Evolutionary conservation across 2,329 filamentous ascomycete species (phyloP), one percentile per base, ranked within the genome.

Genomic region (Xylaria sp.): DNA sequence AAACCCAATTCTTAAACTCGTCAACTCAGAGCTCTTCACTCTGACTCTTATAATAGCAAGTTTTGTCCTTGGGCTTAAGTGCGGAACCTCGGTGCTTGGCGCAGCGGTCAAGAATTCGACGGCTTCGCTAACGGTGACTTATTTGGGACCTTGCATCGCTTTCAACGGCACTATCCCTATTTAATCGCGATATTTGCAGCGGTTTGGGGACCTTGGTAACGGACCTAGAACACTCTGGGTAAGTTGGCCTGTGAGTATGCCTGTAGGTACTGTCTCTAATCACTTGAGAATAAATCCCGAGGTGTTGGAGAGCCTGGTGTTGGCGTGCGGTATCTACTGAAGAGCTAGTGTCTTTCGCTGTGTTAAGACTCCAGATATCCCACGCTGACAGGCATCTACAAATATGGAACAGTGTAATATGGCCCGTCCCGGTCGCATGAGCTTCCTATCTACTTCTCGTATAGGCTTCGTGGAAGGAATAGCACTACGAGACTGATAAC

Each of bases 11-110:
- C 25, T 4, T 23, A 23, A 7, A 15, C 7, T 5, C 5, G 2
- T 23, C 13, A 21, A 13, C n/a, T 33, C 21, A 2, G 2, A 17
- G 9, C 13, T 17, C 8, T 37, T 47, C 11, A 46, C 8, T 47
- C 13, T 2, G 3, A 8, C 27, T 13, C 4, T 23, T 41, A 6
- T 27, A 3, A n/a, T 11, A 63, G 62, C 54, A 23, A 64, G 62
- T 17, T 63, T 63, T 31, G 81, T 86, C 5, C 82, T 85, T 67
- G 84, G 78, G 0, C 71, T 87, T 15, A 76, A 79, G 61, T 86
- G 83, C 67, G 78, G 74, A 1, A 78, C 77, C 7, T 80, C 79
- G 17, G 75, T 74, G 0, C 70, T 86, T 56, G 76, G 72, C 47
- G 57, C 58, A 33, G 68, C 68, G 4, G 70, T 68, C 6, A 69